These are phyloP conservation scores for Pythium coloratum DNA, from an alignment of 352 stramenopile genomes.

Conservation along the genomic window DNA sequence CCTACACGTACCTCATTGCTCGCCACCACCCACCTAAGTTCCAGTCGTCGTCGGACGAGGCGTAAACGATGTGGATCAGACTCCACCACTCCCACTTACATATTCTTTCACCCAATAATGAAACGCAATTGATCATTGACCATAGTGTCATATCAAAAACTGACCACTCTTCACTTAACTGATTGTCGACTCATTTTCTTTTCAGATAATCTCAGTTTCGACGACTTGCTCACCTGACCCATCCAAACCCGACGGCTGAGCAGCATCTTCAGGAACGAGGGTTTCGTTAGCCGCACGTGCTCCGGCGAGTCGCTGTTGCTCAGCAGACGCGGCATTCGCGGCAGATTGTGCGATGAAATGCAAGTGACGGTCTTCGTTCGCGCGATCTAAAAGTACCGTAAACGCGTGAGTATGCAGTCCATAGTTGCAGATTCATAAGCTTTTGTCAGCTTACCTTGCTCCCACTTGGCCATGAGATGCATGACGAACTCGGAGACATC, in stretches of 20 bases:
- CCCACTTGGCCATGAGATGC: conserved; percentile 69
- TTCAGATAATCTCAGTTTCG: conserved; percentile 8
- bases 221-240: neutral
- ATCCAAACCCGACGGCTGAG: neutral
- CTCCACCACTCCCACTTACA: neutral
- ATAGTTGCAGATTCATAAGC: neutral
- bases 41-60: conserved; percentile 35
- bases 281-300: conserved; percentile 12
- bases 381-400: conserved; percentile 12
- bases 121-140: conserved; percentile 1
- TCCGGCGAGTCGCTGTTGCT: conserved; percentile 9
- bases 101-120: conserved; percentile 8
- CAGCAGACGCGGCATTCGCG: conserved; percentile 8
- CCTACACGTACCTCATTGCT: conserved; percentile 67
- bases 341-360: conserved; percentile 28
- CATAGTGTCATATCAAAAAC: neutral
- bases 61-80: conserved; percentile 12
- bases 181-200: neutral
- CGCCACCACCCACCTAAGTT: conserved; percentile 60
- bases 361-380: conserved; percentile 26
- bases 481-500: conserved; percentile 76
- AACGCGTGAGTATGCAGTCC: neutral
- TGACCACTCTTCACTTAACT: neutral
- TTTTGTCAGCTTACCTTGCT: conserved; percentile 41
- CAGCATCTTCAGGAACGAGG: conserved; percentile 6